Base-by-base conservation (phyloP, 768 basidiomycete species). In the Leucocoprinus birnbaumii region DNA sequence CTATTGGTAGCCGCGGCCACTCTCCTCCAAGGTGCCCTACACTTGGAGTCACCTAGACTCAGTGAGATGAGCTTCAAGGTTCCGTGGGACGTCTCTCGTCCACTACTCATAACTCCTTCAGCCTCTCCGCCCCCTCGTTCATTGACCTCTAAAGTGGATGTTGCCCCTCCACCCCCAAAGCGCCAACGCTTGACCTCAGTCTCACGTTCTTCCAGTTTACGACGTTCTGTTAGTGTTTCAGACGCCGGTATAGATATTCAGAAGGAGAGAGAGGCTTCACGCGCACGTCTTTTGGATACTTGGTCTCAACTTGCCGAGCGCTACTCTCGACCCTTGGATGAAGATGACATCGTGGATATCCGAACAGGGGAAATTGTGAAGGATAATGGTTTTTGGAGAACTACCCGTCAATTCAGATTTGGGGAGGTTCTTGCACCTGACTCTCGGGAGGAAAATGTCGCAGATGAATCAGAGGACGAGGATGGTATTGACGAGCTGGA, bases 271-370 rank as follows among this genome's bases (percentile, higher is more conserved):
- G 74, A 81, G 51, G 85, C 79, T 7, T 82, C 82, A 0, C 74
- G 77, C 3, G 68, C 74, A 60, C 83, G 85, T 2, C 71, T 91
- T 35, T 70, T 82, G 21, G 77, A 80, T 60, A 71, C 80, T 13
- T 91, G 90, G 89, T 74, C 80, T 24, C 74, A 80, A 49, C 80
- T 92, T 3, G 88, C 80, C 2, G 82, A 86, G 46, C 80, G 87
- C 22, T 87, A 91, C 64, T 76, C 79, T 31, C 77, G 80, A 48
- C 76, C 78, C 42, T 70, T 89, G 37, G 87, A 89, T 60, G 85
- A 91, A 63, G 90, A 92, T 66, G 90, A 93, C 65, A 85, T 91
- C 44, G 74, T 92, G 27, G 86, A 91, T 62, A 70, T 93, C 2
- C 71, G 73, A 52, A 83, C 81, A 10, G 79, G 76, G 10, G 66